Conservation (phyloP, 306 rosid species). For the apple (Malus domestica) region ASM211411v1 NC_041790.1:34934501-34935000, state of each 20-base stretch:
- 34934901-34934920: conserved; percentile 97
- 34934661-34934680: conserved; percentile 49
- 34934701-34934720: conserved; percentile 81
- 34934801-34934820: conserved; percentile 85
- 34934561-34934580: background rate
- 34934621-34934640: background rate
- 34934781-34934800: conserved; percentile 71
- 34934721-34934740: conserved; percentile 65
- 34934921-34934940: conserved; percentile 97
- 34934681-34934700: conserved; percentile 50
- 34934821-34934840: conserved; percentile 94
- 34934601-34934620: background rate
- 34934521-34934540: background rate
- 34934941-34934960: conserved; percentile 88
- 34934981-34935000: conserved; percentile 99
- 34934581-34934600: background rate
- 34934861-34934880: conserved; percentile 90
- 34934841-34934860: conserved; percentile 92
- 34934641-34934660: background rate
- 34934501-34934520: background rate
- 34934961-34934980: conserved; percentile 91
- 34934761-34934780: conserved; percentile 51
- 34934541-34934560: background rate
- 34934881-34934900: conserved; percentile 98
- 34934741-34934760: conserved; percentile 60